Base-by-base conservation (phyloP, 2,329 filamentous ascomycete genomes). In the Epicoccum nigrum region DNA sequence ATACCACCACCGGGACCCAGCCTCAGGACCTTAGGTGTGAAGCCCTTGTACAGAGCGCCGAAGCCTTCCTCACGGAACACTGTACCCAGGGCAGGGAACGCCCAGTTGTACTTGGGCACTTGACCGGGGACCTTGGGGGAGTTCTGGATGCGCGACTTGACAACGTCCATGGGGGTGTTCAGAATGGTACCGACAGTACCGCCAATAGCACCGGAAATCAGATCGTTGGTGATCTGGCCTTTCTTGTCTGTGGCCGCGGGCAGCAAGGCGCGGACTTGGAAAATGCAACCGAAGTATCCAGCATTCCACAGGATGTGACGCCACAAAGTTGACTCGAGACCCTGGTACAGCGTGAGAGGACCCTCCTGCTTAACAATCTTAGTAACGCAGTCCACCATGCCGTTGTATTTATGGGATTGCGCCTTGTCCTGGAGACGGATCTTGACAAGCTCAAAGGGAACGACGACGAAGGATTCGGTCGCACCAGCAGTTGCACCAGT, bases 111-210 rank as follows among this genome's bases (percentile, higher is more conserved):
- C 83, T 99, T 99, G 70, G 90, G 90, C 17, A 86, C 77, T 45
- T 84, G 81, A 4, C 94, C 94, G n/a, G 88, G 74, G 31, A 96
- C 79, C 81, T 89, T 93, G 61, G 89, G 82, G 48, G 85, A 91
- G 79, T 99, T 99, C 77, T 99, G 94, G 63, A 99, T 99, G 58
- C 94, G 88, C 61, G 90, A 95, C 84, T 99, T 99, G 78, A 97
- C 92, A 16, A 97, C 93, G 69, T 97, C 92, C 85, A 96, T 87
- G 51, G 92, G 92, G 2, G 93, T 97, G 81, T 99, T 99, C 58
- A 97, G 72, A 32, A 97, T 83, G 2, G 93, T 99, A 74, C 94
- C 93, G 44, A 88, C 81, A 4, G 92, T 97, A 55, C 94, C 94
- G 77, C 94, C 94, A 59, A 96, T 76, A 34, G 88, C 83, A 73